Base-by-base conservation (phyloP, 2,329 filamentous ascomycete genomes). In the Fusarium concolor region DNA sequence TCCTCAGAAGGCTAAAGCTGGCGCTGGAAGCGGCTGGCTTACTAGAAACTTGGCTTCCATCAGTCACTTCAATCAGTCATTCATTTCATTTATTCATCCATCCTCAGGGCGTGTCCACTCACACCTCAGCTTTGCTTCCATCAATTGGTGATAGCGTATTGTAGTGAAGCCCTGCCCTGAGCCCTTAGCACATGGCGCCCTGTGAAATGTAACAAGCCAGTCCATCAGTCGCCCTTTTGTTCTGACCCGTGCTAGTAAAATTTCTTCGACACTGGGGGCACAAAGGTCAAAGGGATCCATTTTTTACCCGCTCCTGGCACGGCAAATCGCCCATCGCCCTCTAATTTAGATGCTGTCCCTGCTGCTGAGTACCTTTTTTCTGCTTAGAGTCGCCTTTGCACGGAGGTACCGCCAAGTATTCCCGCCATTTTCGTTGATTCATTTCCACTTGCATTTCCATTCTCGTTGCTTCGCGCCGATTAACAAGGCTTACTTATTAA, bases 251-350 rank as follows among this genome's bases (percentile, higher is more conserved):
- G 67, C 66, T 55, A 68, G 58, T 46, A 68, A 73, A 72, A 73
- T 45, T 62, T 72, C 67, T 68, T 59, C 57, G 63, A 64, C 50
- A 57, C 47, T 12, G 41, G 54, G 26, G 24, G 26, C 46, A 53
- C 55, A 59, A n/a, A 41, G 45, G 51, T 42, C 46, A 22, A 45
- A 46, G 49, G 51, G 51, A 62, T 59, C 70, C 70, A 62, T 50
- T 60, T 72, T 72, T 74, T 71, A 74, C 68, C 71, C 71, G 71
- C 71, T 71, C 71, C 70, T 70, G 69, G 71, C 46, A 71, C 68
- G 59, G 71, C 56, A 73, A 65, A 62, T 60, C 57, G 46, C 35
- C 54, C 50, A 42, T 38, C 37, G 10, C 24, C 31, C 71, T 71
- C 71, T 70, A 72, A 73, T 71, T 74, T 74, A 68, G 65, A 57